Evolutionary conservation across 2,329 filamentous ascomycete species (phyloP).

Genomic region (Pseudogymnoascus sp.): DNA sequence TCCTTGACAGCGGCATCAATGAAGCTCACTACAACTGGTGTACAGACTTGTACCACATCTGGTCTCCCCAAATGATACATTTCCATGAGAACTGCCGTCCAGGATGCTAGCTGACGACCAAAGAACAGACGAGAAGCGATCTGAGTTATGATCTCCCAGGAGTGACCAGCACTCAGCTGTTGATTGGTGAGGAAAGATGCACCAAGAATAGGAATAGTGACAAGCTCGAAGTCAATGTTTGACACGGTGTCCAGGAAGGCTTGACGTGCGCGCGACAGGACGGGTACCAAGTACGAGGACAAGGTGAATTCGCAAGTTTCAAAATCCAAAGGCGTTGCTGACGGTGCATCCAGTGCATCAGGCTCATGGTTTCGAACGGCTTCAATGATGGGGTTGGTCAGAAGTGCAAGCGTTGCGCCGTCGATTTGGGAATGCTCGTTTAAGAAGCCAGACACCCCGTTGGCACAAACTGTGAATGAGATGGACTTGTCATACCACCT

Average conservation of each 20-base stretch:
- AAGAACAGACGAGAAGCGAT: conserved; percentile 17
- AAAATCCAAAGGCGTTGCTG: not conserved
- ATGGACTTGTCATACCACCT: conserved; percentile 24
- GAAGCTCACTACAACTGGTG: conserved; percentile 14
- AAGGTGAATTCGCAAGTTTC: not conserved
- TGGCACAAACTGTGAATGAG: conserved; percentile 22
- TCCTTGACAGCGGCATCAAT: conserved; percentile 15
- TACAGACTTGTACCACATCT: conserved; percentile 20
- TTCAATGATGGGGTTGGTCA: conserved; percentile 7
- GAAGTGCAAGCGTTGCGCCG: conserved; percentile 10
- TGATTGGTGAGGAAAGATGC: not conserved
- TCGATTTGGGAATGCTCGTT: conserved; percentile 23
- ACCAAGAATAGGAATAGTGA: not conserved
- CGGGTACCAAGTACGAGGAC: not conserved
- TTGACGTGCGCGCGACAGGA: not conserved
- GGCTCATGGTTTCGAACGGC: not conserved
- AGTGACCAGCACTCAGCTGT: not conserved
- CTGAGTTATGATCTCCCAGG: conserved; percentile 17
- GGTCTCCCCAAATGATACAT: conserved; percentile 20
- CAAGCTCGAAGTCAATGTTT: not conserved
- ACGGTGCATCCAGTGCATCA: not conserved
- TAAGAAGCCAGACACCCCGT: conserved; percentile 21
- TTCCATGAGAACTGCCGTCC: conserved; percentile 19
- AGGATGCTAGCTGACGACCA: conserved; percentile 17
- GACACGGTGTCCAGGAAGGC: not conserved